These are phyloP conservation scores for Schwanniomyces vanrijiae DNA, from an alignment of 805 yeast species.

Conservation along the genomic window DNA sequence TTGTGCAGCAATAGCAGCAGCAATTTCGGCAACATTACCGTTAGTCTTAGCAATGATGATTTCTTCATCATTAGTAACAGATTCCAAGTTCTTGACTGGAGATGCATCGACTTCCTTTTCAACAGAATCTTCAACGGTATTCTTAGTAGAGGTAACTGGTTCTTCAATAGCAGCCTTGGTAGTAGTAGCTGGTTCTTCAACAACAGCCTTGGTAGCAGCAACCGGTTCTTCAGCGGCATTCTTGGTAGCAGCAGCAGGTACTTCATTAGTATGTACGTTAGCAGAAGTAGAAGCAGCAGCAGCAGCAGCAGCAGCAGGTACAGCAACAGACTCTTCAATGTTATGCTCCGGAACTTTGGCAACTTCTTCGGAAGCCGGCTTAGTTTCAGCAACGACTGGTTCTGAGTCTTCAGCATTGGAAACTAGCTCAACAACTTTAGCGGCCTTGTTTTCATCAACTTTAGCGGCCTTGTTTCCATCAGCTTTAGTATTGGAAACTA, in stretches of 20 bases:
- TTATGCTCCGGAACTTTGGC: not conserved
- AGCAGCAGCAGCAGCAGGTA: slow-evolving; percentile 6
- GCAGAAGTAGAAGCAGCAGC: slow-evolving; percentile 1
- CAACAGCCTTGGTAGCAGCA: slow-evolving; percentile 2
- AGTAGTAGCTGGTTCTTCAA: slow-evolving; percentile 2
- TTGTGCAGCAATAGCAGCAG: slow-evolving; percentile 33
- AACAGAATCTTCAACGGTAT: not conserved
- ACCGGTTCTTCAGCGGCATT: slow-evolving; percentile 12
- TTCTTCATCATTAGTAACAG: slow-evolving; percentile 28
- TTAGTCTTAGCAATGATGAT: slow-evolving; percentile 34
- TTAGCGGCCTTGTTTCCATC: slow-evolving; percentile 3
- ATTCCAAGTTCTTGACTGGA: slow-evolving; percentile 13
- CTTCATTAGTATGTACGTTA: slow-evolving; percentile 8
- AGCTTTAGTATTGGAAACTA: slow-evolving; percentile 5
- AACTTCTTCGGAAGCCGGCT: slow-evolving; percentile 6
- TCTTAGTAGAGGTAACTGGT: not conserved
- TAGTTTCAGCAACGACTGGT: slow-evolving; percentile 9
- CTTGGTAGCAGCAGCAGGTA: slow-evolving; percentile 10
- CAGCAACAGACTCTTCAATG: slow-evolving; percentile 3
- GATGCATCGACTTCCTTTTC: slow-evolving; percentile 22
- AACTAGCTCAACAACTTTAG: slow-evolving; percentile 9
- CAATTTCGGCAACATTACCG: slow-evolving; percentile 32
- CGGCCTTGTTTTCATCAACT: slow-evolving; percentile 11
- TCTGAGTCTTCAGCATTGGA: slow-evolving; percentile 4
- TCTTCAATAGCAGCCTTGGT: not conserved